phyloP scores from a whole-genome alignment of 192 early-diverging fungal species.

The Coemansia sp. region DNA sequence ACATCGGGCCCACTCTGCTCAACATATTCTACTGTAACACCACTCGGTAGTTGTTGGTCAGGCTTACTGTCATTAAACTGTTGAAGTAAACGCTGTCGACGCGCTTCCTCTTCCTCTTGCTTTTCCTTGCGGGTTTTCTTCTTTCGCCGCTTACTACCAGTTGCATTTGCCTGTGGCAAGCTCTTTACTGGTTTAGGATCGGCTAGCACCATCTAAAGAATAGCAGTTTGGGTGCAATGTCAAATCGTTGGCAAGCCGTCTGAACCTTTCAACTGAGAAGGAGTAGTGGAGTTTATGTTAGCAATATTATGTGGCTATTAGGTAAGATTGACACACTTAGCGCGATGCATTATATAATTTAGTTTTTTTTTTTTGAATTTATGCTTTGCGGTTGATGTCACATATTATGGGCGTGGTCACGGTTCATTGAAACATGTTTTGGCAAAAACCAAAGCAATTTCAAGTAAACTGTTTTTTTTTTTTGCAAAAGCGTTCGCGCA shows the following conservation, averaged over 20 bases:
- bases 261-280: not conserved
- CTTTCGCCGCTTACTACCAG: constrained; percentile 36
- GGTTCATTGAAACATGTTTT: not conserved
- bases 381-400: not conserved
- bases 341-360: too few relatives aligned
- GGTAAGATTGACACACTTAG: too few relatives aligned
- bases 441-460: too few relatives aligned
- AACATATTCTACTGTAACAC: constrained; percentile 43
- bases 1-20: constrained; percentile 16
- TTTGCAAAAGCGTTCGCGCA: too few relatives aligned
- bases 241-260: not conserved
- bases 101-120: constrained; percentile 28
- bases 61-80: constrained; percentile 12
- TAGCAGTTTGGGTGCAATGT: not conserved
- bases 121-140: constrained; percentile 51
- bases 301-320: not conserved
- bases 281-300: not conserved
- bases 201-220: not conserved
- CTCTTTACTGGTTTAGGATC: not conserved
- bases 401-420: not conserved
- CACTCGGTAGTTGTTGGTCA: constrained; percentile 13
- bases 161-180: not conserved
- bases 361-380: too few relatives aligned
- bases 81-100: constrained; percentile 15
- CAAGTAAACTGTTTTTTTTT: too few relatives aligned